Evolutionary conservation across 164 flowering plant genomes (phyloP).

Genomic region (Macadamia tetraphylla): DNA sequence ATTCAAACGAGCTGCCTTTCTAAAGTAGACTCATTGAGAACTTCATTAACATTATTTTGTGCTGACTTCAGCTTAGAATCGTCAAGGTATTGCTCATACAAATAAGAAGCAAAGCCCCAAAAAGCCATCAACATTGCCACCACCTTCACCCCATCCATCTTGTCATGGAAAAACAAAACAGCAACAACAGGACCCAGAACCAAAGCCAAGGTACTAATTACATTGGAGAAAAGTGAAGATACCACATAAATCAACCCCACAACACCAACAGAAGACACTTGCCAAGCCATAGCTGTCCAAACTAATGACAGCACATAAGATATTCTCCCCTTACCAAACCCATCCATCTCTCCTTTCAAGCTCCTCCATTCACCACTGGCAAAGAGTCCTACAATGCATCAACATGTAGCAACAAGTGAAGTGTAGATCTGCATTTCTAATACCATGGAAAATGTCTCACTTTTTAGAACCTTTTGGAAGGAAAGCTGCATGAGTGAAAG

Average conservation of each 20-base stretch:
- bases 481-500: conserved; percentile 29
- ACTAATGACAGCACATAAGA: conserved; percentile 28
- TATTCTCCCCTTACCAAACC: conserved; percentile 19
- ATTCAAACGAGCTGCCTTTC: not conserved
- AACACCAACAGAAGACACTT: conserved; percentile 22
- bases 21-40: not conserved
- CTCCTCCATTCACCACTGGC: conserved; percentile 36
- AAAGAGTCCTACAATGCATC: conserved; percentile 29
- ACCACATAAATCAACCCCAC: conserved; percentile 29
- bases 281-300: conserved; percentile 33
- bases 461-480: conserved; percentile 29
- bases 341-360: conserved; percentile 28
- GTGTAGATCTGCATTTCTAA: conserved; percentile 32
- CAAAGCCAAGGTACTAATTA: conserved; percentile 28
- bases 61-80: conserved; percentile 12
- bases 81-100: conserved; percentile 33
- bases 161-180: conserved; percentile 34
- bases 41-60: conserved; percentile 5
- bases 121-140: conserved; percentile 27
- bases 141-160: conserved; percentile 32
- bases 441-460: conserved; percentile 24
- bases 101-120: conserved; percentile 36
- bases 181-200: conserved; percentile 27
- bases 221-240: conserved; percentile 37
- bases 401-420: conserved; percentile 25